phyloP scores from a whole-genome alignment of 805 yeast species.

The Metschnikowia cerradonensis region DNA sequence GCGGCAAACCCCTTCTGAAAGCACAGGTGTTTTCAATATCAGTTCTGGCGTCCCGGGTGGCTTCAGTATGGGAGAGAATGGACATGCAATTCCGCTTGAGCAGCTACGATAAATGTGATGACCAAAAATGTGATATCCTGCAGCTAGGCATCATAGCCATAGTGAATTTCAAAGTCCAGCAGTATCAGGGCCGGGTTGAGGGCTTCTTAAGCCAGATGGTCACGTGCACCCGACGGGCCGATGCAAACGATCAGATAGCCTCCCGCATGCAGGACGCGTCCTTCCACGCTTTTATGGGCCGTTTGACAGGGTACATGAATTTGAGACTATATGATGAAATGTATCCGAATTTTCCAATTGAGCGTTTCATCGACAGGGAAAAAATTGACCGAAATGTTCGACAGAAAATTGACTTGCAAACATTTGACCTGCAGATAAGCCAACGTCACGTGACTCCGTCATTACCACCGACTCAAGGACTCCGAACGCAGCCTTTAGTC shows the following conservation, averaged over 20 bases:
- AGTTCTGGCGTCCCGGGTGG: constrained; percentile 1
- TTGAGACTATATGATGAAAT: constrained; percentile 1
- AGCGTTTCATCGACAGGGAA: background rate
- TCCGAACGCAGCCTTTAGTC: background rate
- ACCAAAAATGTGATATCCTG: constrained; percentile 5
- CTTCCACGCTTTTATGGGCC: constrained; percentile 2
- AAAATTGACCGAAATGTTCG: background rate
- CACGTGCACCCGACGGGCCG: background rate
- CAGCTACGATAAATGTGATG: background rate
- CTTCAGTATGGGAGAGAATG: constrained; percentile 6
- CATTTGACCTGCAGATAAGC: too few relatives aligned
- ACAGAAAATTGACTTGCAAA: background rate
- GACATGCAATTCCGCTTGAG: constrained; percentile 2
- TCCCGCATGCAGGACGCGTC: background rate
- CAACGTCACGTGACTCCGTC: background rate
- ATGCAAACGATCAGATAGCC: background rate
- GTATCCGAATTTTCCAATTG: constrained; percentile 5
- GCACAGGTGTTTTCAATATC: constrained; percentile 11
- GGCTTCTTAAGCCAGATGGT: constrained; percentile 9
- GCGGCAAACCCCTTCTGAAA: background rate
- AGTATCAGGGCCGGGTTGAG: constrained; percentile 8
- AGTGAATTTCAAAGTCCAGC: constrained; percentile 6
- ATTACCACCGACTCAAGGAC: background rate
- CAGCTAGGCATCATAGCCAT: constrained; percentile 5
- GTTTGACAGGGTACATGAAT: constrained; percentile 6